These are phyloP conservation scores for Mortierella sp. DNA, from an alignment of 371 early-diverging fungal genomes.

Conservation along the genomic window DNA sequence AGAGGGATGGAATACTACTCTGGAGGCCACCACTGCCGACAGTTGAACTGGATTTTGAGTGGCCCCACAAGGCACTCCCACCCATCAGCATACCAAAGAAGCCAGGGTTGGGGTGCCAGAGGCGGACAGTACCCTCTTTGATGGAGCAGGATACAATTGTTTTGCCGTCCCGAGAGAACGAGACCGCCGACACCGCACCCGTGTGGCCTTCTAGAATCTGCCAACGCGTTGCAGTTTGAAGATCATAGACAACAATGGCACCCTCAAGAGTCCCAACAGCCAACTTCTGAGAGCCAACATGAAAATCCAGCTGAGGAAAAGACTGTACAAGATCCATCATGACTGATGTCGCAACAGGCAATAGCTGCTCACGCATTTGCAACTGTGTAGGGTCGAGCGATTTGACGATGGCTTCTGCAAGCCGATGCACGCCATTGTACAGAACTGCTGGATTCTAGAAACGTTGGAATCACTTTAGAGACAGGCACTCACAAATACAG, in stretches of 20 bases:
- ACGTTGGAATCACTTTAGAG: not conserved
- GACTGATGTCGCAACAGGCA: conserved; percentile 76
- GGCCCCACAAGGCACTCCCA: conserved; percentile 33
- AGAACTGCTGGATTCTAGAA: conserved; percentile 73
- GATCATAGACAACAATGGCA: conserved; percentile 80
- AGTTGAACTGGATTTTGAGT: conserved; percentile 6
- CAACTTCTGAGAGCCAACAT: conserved; percentile 78
- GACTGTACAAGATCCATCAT: conserved; percentile 83
- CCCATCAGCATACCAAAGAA: conserved; percentile 76
- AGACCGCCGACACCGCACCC: conserved; percentile 72
- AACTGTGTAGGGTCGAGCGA: conserved; percentile 87
- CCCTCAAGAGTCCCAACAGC: conserved; percentile 87
- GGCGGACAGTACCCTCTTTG: conserved; percentile 73
- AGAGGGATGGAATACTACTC: conserved; percentile 26
- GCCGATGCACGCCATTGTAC: conserved; percentile 66
- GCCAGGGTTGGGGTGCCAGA: conserved; percentile 82
- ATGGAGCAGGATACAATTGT: conserved; percentile 80
- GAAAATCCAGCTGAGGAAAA: conserved; percentile 83
- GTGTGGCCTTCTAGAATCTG: conserved; percentile 73
- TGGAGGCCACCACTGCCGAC: not conserved
- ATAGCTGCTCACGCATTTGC: conserved; percentile 75
- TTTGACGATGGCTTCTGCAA: conserved; percentile 85
- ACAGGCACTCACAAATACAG: no score
- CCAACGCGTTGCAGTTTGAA: conserved; percentile 86
- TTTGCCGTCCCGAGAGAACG: conserved; percentile 86